A percentile compares a stretch with the other conserved stretches of the same genome.
Evolutionary conservation across 2,329 filamentous ascomycete genomes (phyloP).

Genomic region (Eutypella sp.): DNA sequence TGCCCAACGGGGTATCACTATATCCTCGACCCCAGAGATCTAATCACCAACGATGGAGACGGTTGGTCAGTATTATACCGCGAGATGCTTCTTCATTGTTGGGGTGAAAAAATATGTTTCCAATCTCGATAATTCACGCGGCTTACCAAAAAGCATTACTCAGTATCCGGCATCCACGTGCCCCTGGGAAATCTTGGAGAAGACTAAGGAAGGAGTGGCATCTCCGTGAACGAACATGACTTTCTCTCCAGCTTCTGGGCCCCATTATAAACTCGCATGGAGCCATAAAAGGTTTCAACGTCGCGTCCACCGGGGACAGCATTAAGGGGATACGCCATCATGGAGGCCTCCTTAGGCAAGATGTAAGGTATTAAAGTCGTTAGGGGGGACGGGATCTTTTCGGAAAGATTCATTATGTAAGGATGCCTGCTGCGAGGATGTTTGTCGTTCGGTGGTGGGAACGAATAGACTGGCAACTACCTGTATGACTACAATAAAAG

Average conservation of each 20-base stretch:
- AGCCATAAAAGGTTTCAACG: conserved; percentile 24
- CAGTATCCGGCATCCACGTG: conserved; percentile 22
- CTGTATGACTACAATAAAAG: too few species aligned
- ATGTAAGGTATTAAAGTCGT: conserved; percentile 23
- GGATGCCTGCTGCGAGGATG: conserved; percentile 1
- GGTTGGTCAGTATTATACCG: conserved; percentile 1
- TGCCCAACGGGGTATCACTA: conserved; percentile 17
- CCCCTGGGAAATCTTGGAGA: conserved; percentile 20
- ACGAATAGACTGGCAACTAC: too few species aligned
- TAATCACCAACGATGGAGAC: conserved; percentile 7
- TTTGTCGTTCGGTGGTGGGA: neutral
- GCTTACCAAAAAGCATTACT: conserved; percentile 25
- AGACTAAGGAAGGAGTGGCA: conserved; percentile 19
- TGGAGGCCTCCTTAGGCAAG: conserved; percentile 15
- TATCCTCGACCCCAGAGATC: conserved; percentile 25
- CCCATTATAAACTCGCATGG: conserved; percentile 29
- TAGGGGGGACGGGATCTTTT: conserved; percentile 19
- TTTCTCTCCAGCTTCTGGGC: conserved; percentile 20
- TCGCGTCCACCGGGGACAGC: conserved; percentile 25
- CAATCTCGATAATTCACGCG: neutral
- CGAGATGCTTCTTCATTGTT: neutral
- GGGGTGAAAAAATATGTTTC: neutral
- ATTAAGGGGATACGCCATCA: conserved; percentile 23
- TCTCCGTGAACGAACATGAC: conserved; percentile 27
- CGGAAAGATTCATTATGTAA: conserved; percentile 10